Evolutionary conservation across 1,139 yeast genomes (phyloP), one percentile per base, ranked within the genome.

Genomic region (Wickerhamomyces sp.): DNA sequence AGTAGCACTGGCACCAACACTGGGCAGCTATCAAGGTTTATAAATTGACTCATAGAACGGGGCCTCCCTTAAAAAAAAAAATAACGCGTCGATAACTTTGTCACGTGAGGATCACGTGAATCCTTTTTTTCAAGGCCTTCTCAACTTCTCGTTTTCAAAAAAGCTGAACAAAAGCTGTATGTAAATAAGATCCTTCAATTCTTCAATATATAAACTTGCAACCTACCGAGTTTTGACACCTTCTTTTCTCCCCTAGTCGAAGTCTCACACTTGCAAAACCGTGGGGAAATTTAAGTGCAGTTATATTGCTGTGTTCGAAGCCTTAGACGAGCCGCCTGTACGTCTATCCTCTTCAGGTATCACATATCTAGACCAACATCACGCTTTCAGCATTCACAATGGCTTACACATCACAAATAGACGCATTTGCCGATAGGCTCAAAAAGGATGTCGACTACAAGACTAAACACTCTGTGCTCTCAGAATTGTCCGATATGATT

Each of bases 401-500:
- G 76, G 62, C 75, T 6, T 65, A 68, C 35, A 62, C 64, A 20
- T 60, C 63, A 9, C 65, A 62, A 41, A 55, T 64, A 26, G 64
- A 59, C 33, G 48, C 57, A 25, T 57, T 62, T 40, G 61, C 58
- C 26, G 39, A 47, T 23, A 54, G 58, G 45, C 52, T 64, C 20
- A 49, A 42, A 23, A 55, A 47, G 8, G 44, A 43, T 30, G 45
- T 51, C 43, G 93, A 83, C 58, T 68, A 68, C 47, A 71, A 72
- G 42, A 64, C 75, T 6, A 76, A 78, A 42, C 79, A 81, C 44
- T 68, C 86, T 3, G 72, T 79, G 14, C 72, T 87, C 26, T 76
- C 88, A 13, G 97, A 91, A 58, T 64, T 89, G 32, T 74, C 93
- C 44, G 97, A 89, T 58, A 75, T 86, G 58, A 71, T 88, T 32